Conservation (phyloP, 2,329 filamentous ascomycete genomes). For the Colletotrichum higginsianum region DNA sequence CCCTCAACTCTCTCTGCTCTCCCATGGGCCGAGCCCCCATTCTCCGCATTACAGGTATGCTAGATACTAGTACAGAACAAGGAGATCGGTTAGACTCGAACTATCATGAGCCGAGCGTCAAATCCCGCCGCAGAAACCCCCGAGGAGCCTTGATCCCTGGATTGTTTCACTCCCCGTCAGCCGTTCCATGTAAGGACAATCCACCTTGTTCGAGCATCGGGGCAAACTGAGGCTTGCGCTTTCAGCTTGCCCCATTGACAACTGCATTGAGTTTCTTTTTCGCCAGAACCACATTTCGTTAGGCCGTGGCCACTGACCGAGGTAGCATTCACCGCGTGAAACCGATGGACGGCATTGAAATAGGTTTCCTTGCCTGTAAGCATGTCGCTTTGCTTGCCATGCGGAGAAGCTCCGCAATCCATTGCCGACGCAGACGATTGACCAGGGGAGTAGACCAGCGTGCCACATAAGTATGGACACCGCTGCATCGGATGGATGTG, state of each 20-base stretch:
- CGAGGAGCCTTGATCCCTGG: constrained; percentile 25
- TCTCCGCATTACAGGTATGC: neutral
- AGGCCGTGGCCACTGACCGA: too few species aligned
- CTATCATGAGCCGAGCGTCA: constrained; percentile 9
- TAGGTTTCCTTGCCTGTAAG: neutral
- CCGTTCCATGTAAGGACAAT: neutral
- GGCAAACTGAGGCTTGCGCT: neutral
- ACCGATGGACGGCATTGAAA: too few species aligned
- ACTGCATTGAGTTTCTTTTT: neutral
- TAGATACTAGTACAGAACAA: constrained; percentile 2
- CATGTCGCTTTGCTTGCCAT: constrained; percentile 3
- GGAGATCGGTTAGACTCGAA: constrained; percentile 10
- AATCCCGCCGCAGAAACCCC: constrained; percentile 12
- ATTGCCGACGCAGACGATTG: neutral
- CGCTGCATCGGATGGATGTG: neutral
- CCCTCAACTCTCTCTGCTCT: neutral
- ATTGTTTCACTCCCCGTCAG: constrained; percentile 20
- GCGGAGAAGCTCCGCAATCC: neutral
- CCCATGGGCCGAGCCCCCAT: neutral
- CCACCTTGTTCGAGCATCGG: too few species aligned
- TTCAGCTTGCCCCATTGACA: neutral
- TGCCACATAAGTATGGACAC: too few species aligned
- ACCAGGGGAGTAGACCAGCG: neutral
- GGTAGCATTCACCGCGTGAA: neutral
- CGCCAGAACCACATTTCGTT: neutral